Evolutionary conservation across 1,139 yeast genomes (phyloP).

Genomic region (Scheffersomyces insectosa): DNA sequence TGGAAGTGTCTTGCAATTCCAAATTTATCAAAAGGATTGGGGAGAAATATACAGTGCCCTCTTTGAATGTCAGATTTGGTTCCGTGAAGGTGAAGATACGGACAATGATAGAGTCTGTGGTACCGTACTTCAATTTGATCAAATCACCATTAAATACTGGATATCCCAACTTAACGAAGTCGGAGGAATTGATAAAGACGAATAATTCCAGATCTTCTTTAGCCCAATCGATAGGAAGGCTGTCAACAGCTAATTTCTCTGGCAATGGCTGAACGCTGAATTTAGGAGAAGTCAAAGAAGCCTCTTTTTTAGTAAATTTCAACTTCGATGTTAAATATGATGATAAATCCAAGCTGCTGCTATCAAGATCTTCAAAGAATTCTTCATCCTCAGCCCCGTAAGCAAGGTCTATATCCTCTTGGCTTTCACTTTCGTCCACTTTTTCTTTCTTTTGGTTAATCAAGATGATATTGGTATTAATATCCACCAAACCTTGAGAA

Average conservation of each 20-base stretch:
- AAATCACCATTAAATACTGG: constrained; percentile 69
- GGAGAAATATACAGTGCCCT: constrained; percentile 52
- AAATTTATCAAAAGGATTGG: constrained; percentile 65
- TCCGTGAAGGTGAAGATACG: constrained; percentile 63
- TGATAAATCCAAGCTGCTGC: constrained; percentile 33
- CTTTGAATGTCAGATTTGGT: constrained; percentile 49
- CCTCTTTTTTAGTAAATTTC: constrained; percentile 17
- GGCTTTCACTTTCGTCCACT: constrained; percentile 6
- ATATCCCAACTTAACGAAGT: constrained; percentile 55
- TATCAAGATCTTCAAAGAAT: constrained; percentile 6
- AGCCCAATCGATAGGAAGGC: constrained; percentile 29
- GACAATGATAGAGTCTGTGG: constrained; percentile 32
- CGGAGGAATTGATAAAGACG: constrained; percentile 54
- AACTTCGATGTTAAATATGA: constrained; percentile 36
- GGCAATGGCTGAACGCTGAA: constrained; percentile 33
- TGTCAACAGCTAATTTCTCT: constrained; percentile 25
- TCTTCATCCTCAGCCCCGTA: constrained; percentile 9
- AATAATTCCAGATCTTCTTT: constrained; percentile 46
- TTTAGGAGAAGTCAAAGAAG: constrained; percentile 6
- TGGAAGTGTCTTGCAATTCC: constrained; percentile 31
- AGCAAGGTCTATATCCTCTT: constrained; percentile 5
- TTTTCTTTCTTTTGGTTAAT: constrained; percentile 36
- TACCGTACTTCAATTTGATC: constrained; percentile 37
- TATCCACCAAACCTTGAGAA: constrained; percentile 58
- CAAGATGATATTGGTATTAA: constrained; percentile 51